A percentile compares a stretch with the other conserved stretches of the same genome.
Conservation (phyloP, 1,284 basidiomycete species). For the Garcileccinum viscosum region DNA sequence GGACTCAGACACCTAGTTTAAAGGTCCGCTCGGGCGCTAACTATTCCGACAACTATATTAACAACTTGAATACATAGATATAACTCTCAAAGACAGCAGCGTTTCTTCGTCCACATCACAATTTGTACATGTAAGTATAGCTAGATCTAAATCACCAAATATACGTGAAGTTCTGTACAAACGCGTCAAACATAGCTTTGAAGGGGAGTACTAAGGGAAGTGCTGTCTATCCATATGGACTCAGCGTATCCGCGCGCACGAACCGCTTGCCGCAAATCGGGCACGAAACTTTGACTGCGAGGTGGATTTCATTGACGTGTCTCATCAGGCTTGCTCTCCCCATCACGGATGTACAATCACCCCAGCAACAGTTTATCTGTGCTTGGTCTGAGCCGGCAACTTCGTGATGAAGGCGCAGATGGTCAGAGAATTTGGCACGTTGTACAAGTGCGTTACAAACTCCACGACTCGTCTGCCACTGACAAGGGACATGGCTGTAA, state of each 20-base stretch:
- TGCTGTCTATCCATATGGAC: constrained; percentile 22
- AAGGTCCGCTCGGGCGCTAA: too few species aligned
- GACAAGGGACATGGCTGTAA: constrained; percentile 19
- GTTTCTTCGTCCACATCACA: too few species aligned
- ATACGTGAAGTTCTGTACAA: constrained; percentile 1
- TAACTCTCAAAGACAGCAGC: too few species aligned
- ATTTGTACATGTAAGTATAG: background rate
- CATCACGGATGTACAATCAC: constrained; percentile 23
- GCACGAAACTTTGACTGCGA: constrained; percentile 28
- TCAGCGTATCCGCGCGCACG: constrained; percentile 34
- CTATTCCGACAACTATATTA: too few species aligned
- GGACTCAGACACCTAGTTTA: too few species aligned
- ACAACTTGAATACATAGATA: too few species aligned
- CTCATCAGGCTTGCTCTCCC: constrained; percentile 38
- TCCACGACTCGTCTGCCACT: constrained; percentile 10
- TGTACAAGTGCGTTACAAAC: constrained; percentile 15
- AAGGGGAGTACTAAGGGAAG: background rate
- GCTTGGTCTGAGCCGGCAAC: constrained; percentile 24
- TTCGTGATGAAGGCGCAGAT: constrained; percentile 32
- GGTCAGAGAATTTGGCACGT: constrained; percentile 25
- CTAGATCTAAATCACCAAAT: background rate
- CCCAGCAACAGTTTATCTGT: constrained; percentile 23
- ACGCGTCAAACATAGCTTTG: constrained; percentile 6
- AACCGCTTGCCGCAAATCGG: constrained; percentile 28
- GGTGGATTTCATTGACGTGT: constrained; percentile 36